phyloP scores from a whole-genome alignment of 352 stramenopile species.

The Aphanomyces astaci region DNA sequence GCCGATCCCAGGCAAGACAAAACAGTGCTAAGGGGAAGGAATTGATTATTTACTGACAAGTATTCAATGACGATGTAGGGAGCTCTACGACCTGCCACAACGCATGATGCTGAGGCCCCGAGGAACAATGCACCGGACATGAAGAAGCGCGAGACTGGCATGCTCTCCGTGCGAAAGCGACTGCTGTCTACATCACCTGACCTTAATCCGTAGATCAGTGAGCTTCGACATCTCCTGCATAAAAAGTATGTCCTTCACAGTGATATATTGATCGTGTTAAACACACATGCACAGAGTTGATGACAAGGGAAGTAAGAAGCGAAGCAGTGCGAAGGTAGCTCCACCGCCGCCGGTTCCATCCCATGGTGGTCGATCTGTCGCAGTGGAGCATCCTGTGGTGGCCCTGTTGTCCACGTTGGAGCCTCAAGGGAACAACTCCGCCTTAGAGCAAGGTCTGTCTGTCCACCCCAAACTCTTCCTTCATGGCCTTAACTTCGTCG shows the following conservation, averaged over 20 bases:
- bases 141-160: constrained; percentile 30
- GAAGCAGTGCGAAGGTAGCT: not conserved
- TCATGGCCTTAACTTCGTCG: not conserved
- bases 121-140: not conserved
- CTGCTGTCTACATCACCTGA: not conserved
- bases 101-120: not conserved
- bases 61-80: constrained; percentile 25
- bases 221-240: constrained; percentile 39
- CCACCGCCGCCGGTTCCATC: not conserved
- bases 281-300: not conserved
- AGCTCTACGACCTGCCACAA: constrained; percentile 9
- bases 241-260: constrained; percentile 23
- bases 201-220: constrained; percentile 30
- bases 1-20: constrained; percentile 32
- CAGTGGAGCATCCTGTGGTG: constrained; percentile 6
- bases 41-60: not conserved
- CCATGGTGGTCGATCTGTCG: not conserved
- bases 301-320: not conserved
- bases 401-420: not conserved
- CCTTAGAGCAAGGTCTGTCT: constrained; percentile 30
- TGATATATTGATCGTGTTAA: not conserved
- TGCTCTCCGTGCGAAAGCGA: constrained; percentile 35
- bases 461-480: not conserved
- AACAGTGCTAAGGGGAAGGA: too few relatives aligned
- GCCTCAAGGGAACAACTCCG: constrained; percentile 8